Base-by-base conservation (phyloP, 208 protist genomes). In the Novymonas esmeraldas region DNA sequence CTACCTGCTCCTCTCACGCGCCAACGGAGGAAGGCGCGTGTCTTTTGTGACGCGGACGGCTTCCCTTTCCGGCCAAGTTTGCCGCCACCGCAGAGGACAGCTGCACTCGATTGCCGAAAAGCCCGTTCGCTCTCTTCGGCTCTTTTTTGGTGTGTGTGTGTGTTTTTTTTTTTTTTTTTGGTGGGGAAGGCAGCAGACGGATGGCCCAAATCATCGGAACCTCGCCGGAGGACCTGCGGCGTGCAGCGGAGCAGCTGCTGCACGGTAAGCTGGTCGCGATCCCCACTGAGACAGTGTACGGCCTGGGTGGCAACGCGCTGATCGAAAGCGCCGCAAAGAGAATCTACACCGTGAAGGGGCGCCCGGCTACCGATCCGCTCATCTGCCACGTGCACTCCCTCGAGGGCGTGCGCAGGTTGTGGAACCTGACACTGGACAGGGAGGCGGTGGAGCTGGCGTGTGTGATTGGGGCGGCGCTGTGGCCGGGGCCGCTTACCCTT, bases 241-340 rank as follows among this genome's bases (percentile, higher is more conserved):
- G 38, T 2, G 91, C 88, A 11, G 87, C 82, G 6, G 77, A 76
- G 33, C 79, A 84, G 11, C 70, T 93, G 16, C 34, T 45, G 44
- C 31, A 57, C 31, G 90, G 88, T 18, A 76, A 82, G 29, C 78
- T 99, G 0, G 98, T 99, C 16, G 88, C 97, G 24, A 98, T 99
- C 61, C 98, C 98, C 6, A 99, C 98, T 1, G 98, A 99, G 77
- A 99, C 98, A 6, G 98, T 99, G n/a, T 99, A 99, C 73, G 98
- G 98, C 11, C 78, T 99, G 0, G 98, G 98, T 11, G 97, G 97
- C 13, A 95, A 98, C 68, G 98, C 98, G 3, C 71, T 97, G 14
- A 72, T 90, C 59, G 92, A 87, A 44, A 66, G 67, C 6, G 93
- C 98, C 6, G 87, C 95, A 6, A 63, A 66, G 28, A 73, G 84